Evolutionary conservation across 2,329 filamentous ascomycete species (phyloP).

Genomic region (Nothomitra cinnamomea): DNA sequence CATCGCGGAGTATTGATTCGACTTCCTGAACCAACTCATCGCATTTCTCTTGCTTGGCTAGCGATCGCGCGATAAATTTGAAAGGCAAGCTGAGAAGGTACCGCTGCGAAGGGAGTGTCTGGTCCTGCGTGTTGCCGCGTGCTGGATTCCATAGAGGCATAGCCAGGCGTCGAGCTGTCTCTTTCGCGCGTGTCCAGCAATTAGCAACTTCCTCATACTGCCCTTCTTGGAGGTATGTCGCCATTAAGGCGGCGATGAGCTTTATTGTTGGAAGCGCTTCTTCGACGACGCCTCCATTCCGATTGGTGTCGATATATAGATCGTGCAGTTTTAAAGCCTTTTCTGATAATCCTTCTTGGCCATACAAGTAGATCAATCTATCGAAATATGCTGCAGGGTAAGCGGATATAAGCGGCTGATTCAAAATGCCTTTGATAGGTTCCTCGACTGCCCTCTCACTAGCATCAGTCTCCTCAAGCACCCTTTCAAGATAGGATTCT

Average conservation of each 20-base stretch:
- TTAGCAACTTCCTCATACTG: slow-evolving; percentile 43
- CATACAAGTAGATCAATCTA: slow-evolving; percentile 38
- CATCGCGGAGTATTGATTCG: slow-evolving; percentile 38
- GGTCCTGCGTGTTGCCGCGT: slow-evolving; percentile 6
- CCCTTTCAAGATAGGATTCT: slow-evolving; percentile 22
- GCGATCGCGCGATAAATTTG: slow-evolving; percentile 33
- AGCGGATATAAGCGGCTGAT: slow-evolving; percentile 22
- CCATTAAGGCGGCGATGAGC: slow-evolving; percentile 51
- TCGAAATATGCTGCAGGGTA: slow-evolving; percentile 35
- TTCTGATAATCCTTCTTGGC: slow-evolving; percentile 27
- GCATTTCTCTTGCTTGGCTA: slow-evolving; percentile 36
- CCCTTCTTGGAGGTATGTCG: slow-evolving; percentile 38
- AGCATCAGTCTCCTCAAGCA: slow-evolving; percentile 22
- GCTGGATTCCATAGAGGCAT: slow-evolving; percentile 16
- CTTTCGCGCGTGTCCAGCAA: slow-evolving; percentile 48
- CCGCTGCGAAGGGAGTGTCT: slow-evolving; percentile 24
- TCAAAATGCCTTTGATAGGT: slow-evolving; percentile 20
- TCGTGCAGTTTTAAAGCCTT: slow-evolving; percentile 41
- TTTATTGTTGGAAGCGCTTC: slow-evolving; percentile 29
- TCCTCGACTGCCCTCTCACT: slow-evolving; percentile 27
- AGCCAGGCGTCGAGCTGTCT: slow-evolving; percentile 30
- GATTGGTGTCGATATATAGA: slow-evolving; percentile 23
- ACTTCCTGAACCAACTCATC: slow-evolving; percentile 34
- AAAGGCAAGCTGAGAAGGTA: slow-evolving; percentile 32
- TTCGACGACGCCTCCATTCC: slow-evolving; percentile 15